Evolutionary conservation across 2,329 filamentous ascomycete genomes (phyloP), one percentile per base, ranked within the genome.

Genomic region (Chaetomium olivaceum): DNA sequence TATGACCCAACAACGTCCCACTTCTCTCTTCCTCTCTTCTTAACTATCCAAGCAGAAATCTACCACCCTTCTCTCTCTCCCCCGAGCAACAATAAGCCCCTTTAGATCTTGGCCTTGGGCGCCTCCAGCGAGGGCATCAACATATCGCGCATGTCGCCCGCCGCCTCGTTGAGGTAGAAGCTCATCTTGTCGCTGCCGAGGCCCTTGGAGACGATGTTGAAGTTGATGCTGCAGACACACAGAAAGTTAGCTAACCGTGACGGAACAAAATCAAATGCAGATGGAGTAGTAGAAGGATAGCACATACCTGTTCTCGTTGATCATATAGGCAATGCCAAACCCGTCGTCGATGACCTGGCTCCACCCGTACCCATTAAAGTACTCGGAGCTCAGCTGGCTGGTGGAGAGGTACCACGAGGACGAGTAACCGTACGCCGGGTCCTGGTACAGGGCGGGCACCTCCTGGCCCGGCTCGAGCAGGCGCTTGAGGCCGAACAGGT

Each of bases 351-450:
- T 91, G 61, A 99, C 95, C 82, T 99, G 94, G 76, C 91, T 95
- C 95, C 95, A 99, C 55, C 95, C 95, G 79, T 99, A 99, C 27
- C 96, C 95, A 77, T 99, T 99, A 81, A 98, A 99, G 83, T 91
- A 97, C 82, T 99, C 96, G 39, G 90, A 93, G 80, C 91, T 95
- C 77, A 99, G 82, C 82, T 99, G 96, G 67, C 88, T 92, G 31
- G 89, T 92, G 31, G 90, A 94, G 66, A 99, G 83, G 80, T 88
- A 97, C 95, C 95, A 99, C 16, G 89, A 92, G 74, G 85, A 83
- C 66, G 89, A 93, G 83, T 98, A 99, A 4, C 80, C 76, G 77
- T 86, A 98, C 3, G 93, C 90, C 0, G 93, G 92, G 76, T 99
- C 95, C 76, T 90, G 85, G 82, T 91, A 99, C 67, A 99, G 85